A percentile compares a stretch with the other conserved stretches of the same genome.
These are phyloP conservation scores for Cercospora sojina DNA, from an alignment of 2,329 filamentous ascomycete genomes.

Conservation along the genomic window DNA sequence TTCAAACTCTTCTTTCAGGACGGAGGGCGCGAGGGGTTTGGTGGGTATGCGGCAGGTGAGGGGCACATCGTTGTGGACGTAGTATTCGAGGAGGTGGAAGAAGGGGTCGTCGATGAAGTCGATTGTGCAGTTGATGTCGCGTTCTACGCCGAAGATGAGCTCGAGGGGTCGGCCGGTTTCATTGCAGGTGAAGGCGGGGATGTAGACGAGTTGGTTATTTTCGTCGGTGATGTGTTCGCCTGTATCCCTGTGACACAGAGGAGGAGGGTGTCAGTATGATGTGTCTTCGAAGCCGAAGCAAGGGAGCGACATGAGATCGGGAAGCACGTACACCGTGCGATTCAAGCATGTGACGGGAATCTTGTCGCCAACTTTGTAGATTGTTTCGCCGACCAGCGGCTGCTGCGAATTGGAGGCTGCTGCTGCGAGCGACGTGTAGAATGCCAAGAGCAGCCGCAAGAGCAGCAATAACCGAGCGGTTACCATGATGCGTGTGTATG, in stretches of 20 bases:
- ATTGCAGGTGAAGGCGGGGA: constrained; percentile 86
- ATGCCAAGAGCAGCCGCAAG: constrained; percentile 34
- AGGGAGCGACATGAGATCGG: not conserved
- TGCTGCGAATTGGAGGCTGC: constrained; percentile 45
- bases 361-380: constrained; percentile 50
- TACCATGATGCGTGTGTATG: not conserved
- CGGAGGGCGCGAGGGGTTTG: constrained; percentile 58
- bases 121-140: constrained; percentile 80
- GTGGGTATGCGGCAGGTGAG: constrained; percentile 86
- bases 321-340: constrained; percentile 48
- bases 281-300: not conserved
- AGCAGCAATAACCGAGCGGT: constrained; percentile 29
- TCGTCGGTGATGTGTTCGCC: constrained; percentile 84
- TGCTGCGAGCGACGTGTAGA: constrained; percentile 40
- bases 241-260: constrained; percentile 60
- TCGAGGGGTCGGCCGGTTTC: constrained; percentile 81
- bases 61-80: constrained; percentile 94
- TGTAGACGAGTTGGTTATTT: constrained; percentile 81
- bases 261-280: not conserved
- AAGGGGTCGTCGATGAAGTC: constrained; percentile 73
- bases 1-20: constrained; percentile 37
- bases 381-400: constrained; percentile 40
- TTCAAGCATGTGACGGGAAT: constrained; percentile 56
- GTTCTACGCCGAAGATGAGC: constrained; percentile 79
- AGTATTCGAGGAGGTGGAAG: constrained; percentile 92